Evolutionary conservation across 352 stramenopile genomes (phyloP).

Genomic region (Pythium aquatile): DNA sequence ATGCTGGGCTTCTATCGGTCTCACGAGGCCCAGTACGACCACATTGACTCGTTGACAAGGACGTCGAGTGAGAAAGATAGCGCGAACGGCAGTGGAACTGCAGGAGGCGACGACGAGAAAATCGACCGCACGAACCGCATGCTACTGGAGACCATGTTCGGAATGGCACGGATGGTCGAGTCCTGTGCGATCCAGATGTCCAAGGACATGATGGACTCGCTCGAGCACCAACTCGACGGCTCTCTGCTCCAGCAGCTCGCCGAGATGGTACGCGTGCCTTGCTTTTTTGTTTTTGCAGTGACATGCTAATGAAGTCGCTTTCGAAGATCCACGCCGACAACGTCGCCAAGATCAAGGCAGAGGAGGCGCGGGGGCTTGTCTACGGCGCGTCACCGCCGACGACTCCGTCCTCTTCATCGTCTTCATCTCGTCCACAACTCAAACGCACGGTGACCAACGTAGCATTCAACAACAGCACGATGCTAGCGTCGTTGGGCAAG

Average conservation of each 20-base stretch:
- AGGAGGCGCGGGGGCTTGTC: conserved; percentile 17
- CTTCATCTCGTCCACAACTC: neutral
- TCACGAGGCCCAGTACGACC: conserved; percentile 6
- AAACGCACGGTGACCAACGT: conserved; percentile 18
- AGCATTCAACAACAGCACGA: conserved; percentile 25
- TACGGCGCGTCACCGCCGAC: conserved; percentile 9
- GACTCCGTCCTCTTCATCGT: neutral
- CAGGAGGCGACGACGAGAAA: conserved; percentile 40
- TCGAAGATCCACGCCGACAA: conserved; percentile 44
- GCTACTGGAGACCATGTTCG: conserved; percentile 79
- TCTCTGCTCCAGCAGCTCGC: conserved; percentile 29
- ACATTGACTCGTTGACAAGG: conserved; percentile 28
- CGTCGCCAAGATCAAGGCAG: conserved; percentile 45
- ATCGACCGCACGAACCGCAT: conserved; percentile 71
- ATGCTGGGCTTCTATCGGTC: conserved; percentile 15
- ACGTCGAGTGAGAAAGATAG: neutral
- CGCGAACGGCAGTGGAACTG: conserved; percentile 5
- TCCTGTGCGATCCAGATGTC: conserved; percentile 80
- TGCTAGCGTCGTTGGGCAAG: conserved; percentile 24
- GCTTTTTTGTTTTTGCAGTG: no score
- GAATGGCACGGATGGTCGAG: conserved; percentile 85
- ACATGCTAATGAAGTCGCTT: no score
- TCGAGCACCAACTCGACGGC: conserved; percentile 75
- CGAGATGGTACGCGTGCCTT: conserved; percentile 41
- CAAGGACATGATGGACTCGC: conserved; percentile 80